Percentiles rank a stretch among this genome's conserved stretches.
phyloP scores from a whole-genome alignment of 495 filamentous ascomycete genomes.

The Aspergillus indologenus region DNA sequence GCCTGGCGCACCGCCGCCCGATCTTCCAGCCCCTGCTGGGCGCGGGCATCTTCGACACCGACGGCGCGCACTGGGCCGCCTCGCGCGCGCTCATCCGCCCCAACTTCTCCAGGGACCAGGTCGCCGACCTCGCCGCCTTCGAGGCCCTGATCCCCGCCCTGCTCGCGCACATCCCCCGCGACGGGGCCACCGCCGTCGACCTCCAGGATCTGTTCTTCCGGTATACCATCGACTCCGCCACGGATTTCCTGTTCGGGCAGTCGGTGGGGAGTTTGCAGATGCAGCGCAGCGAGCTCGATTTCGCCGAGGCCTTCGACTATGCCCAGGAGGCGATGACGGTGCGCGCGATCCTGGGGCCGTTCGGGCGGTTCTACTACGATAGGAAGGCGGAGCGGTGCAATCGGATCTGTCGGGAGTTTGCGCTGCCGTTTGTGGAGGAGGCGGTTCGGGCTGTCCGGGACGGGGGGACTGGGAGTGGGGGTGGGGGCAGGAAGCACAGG shows the following conservation, averaged over 20 bases:
- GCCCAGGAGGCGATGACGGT: conserved; percentile 32
- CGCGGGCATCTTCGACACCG: conserved; percentile 58
- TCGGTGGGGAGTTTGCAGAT: conserved; percentile 21
- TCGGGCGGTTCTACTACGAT: conserved; percentile 1
- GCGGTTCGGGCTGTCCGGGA: not conserved
- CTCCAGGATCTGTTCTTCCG: conserved; percentile 50
- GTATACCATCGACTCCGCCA: conserved; percentile 57
- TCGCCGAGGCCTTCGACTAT: conserved; percentile 41
- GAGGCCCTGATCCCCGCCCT: conserved; percentile 49
- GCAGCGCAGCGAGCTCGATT: not conserved
- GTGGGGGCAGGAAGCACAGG: not conserved
- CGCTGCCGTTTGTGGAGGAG: conserved; percentile 4
- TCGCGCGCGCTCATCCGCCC: conserved; percentile 47
- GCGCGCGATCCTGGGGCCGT: conserved; percentile 3
- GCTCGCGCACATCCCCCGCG: conserved; percentile 30
- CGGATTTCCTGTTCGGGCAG: conserved; percentile 56
- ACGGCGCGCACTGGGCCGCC: conserved; percentile 57
- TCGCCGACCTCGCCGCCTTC: conserved; percentile 34
- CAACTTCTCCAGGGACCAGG: conserved; percentile 32
- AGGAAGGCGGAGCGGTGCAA: not conserved
- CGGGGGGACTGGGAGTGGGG: not conserved
- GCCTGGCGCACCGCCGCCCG: conserved; percentile 30
- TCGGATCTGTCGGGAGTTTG: conserved; percentile 1
- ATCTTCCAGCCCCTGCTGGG: conserved; percentile 44
- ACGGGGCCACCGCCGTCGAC: conserved; percentile 43